A percentile compares a stretch with the other conserved stretches of the same genome.
These are phyloP conservation scores for Hirsutella thompsonii DNA, from an alignment of 2,329 filamentous ascomycete genomes.

Conservation along the genomic window DNA sequence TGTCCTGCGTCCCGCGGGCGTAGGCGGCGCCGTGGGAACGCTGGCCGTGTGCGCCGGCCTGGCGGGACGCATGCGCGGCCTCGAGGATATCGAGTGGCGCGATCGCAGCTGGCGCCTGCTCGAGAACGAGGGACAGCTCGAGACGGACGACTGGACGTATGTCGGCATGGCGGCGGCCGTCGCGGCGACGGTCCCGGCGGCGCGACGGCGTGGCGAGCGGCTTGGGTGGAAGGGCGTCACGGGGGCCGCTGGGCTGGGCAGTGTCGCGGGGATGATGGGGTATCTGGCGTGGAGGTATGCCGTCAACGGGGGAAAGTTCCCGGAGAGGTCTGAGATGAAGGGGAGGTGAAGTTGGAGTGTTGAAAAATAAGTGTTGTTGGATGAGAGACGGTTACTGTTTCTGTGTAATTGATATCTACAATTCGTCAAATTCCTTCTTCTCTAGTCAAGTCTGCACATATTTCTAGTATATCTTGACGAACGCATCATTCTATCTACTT, in stretches of 20 bases:
- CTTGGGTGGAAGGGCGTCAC: constrained; percentile 17
- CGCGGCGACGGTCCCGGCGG: no score
- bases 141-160: constrained; percentile 42
- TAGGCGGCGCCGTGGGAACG: constrained; percentile 26
- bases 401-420: no score
- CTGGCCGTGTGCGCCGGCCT: no score
- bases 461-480: no score
- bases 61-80: constrained; percentile 37
- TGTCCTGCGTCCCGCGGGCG: constrained; percentile 29
- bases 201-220: constrained; percentile 17
- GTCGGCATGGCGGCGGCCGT: constrained; percentile 21
- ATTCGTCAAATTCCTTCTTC: no score
- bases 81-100: constrained; percentile 48
- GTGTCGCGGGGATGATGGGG: constrained; percentile 32
- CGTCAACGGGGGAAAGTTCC: constrained; percentile 27
- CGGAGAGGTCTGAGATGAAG: constrained; percentile 6
- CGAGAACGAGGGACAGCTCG: constrained; percentile 42
- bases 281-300: constrained; percentile 38
- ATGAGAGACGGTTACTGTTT: no score
- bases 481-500: no score
- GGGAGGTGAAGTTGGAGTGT: neutral
- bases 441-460: no score
- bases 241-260: constrained; percentile 34
- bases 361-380: no score
- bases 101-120: constrained; percentile 50